Evolutionary conservation across 2,329 filamentous ascomycete species (phyloP).

Genomic region (Laburnicola sp.): DNA sequence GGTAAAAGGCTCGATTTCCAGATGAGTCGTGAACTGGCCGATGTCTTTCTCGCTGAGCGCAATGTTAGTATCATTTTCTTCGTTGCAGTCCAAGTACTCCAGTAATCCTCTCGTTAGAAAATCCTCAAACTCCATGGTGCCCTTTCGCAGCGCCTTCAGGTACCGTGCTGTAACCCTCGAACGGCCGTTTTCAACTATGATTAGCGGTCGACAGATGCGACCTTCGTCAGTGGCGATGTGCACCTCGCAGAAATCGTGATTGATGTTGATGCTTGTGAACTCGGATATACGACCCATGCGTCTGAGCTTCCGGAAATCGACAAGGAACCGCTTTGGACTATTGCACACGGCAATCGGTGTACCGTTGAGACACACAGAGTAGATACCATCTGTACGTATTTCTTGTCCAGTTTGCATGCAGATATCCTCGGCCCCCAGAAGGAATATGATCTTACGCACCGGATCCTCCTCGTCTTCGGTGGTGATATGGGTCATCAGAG

Average conservation of each 20-base stretch:
- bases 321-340: conserved; percentile 82
- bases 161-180: conserved; percentile 79
- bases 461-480: conserved; percentile 94
- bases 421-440: conserved; percentile 81
- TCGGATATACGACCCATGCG: conserved; percentile 91
- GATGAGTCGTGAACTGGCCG: conserved; percentile 80
- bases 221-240: conserved; percentile 98
- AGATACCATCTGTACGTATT: conserved; percentile 80
- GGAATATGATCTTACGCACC: conserved; percentile 82
- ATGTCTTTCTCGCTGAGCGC: conserved; percentile 87
- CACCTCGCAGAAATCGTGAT: conserved; percentile 86
- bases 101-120: conserved; percentile 88
- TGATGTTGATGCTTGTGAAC: conserved; percentile 95
- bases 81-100: conserved; percentile 97
- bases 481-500: conserved; percentile 98
- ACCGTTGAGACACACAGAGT: conserved; percentile 93
- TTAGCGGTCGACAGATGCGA: conserved; percentile 91
- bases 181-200: conserved; percentile 87
- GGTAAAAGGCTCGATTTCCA: conserved; percentile 98
- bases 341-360: conserved; percentile 87
- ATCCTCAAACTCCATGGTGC: conserved; percentile 88
- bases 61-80: conserved; percentile 95
- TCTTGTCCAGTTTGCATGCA: conserved; percentile 80
- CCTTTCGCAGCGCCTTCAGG: conserved; percentile 77
- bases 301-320: conserved; percentile 81